phyloP scores from a whole-genome alignment of 805 yeast species.

The Starmerella sp. region DNA sequence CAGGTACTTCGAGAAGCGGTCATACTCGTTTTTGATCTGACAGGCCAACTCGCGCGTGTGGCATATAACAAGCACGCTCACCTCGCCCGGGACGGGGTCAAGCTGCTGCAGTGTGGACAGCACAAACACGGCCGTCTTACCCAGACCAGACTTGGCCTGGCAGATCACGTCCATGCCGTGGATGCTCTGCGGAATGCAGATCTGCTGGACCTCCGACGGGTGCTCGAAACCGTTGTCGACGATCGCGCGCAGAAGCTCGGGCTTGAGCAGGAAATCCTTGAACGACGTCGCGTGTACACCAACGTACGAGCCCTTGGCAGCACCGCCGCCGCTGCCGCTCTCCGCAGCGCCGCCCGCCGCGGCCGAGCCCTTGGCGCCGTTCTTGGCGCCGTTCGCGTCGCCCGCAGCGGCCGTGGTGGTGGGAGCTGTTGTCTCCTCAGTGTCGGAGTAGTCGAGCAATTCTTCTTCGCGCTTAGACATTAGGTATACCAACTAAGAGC shows the following conservation, averaged over 20 bases:
- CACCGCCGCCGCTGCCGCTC: constrained; percentile 25
- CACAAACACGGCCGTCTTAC: constrained; percentile 97
- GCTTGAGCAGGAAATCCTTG: constrained; percentile 93
- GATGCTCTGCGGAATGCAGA: constrained; percentile 94
- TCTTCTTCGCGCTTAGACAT: constrained; percentile 72
- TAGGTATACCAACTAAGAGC: neutral
- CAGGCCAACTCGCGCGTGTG: constrained; percentile 98
- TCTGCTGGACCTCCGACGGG: constrained; percentile 99
- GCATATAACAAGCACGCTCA: constrained; percentile 86
- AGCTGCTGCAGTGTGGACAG: constrained; percentile 91
- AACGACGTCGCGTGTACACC: constrained; percentile 98
- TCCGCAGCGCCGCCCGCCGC: constrained; percentile 34
- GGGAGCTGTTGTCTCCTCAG: constrained; percentile 77
- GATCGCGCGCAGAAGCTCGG: constrained; percentile 93
- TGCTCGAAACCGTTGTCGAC: constrained; percentile 99
- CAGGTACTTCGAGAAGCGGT: constrained; percentile 95
- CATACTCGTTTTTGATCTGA: constrained; percentile 94
- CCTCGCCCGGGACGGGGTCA: constrained; percentile 95
- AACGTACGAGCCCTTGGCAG: constrained; percentile 90
- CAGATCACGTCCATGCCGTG: constrained; percentile 96
- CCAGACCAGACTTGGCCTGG: constrained; percentile 99
- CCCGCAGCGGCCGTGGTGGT: constrained; percentile 5
- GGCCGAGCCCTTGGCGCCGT: constrained; percentile 6
- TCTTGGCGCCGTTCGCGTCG: neutral
- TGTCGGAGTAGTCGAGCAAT: constrained; percentile 95